Conservation (phyloP, 2,329 filamentous ascomycete species). For the Leptoxyphium fumago region DNA sequence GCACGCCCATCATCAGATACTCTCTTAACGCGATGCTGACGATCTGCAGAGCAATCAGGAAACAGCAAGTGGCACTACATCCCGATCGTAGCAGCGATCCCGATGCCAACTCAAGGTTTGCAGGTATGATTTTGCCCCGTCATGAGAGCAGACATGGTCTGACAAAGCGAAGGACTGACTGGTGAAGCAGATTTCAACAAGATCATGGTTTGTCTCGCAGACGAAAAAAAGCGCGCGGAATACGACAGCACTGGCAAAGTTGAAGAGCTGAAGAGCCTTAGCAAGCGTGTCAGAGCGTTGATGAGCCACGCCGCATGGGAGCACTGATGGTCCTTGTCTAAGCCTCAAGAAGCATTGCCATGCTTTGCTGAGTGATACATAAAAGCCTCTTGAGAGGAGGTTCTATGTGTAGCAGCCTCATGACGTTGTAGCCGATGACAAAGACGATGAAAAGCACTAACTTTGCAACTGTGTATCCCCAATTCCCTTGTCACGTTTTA, state of each 20-base stretch:
- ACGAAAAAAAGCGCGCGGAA: constrained; percentile 4
- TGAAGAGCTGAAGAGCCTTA: constrained; percentile 1
- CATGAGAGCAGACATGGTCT: not conserved
- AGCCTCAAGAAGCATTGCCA: no score
- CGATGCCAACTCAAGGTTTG: constrained; percentile 4
- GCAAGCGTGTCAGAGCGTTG: not conserved
- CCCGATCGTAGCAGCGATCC: constrained; percentile 7
- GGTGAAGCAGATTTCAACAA: constrained; percentile 2
- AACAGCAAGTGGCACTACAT: constrained; percentile 2
- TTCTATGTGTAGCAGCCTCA: no score
- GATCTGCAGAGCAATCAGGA: constrained; percentile 4
- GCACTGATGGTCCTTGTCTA: no score
- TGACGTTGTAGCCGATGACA: no score
- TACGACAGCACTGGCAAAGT: constrained; percentile 6
- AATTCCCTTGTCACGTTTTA: no score
- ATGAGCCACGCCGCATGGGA: not conserved
- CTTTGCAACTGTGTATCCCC: no score
- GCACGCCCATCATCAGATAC: not conserved
- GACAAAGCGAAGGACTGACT: not conserved
- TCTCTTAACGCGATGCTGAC: not conserved
- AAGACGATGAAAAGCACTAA: no score
- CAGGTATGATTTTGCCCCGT: not conserved
- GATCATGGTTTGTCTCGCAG: not conserved
- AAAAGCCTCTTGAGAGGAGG: no score
- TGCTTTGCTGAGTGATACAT: no score